These are phyloP conservation scores for Acorus calamus DNA, from an alignment of 106 monocot species.

Conservation along the genomic window DNA sequence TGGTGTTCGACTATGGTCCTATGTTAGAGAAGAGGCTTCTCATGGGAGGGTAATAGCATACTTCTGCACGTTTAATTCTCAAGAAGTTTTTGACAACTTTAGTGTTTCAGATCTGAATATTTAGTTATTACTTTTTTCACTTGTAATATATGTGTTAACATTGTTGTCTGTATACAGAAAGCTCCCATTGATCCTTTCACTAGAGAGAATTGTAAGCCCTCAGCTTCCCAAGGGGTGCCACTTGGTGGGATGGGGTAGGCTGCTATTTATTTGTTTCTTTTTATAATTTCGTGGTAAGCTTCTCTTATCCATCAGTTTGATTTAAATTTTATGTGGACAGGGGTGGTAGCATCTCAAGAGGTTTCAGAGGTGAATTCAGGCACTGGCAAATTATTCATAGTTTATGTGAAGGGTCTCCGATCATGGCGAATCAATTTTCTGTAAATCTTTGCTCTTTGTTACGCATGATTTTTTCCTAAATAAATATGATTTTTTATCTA, in stretches of 20 bases:
- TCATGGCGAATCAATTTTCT: constrained; percentile 98
- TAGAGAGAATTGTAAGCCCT: constrained; percentile 69
- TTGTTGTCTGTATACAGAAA: constrained; percentile 46
- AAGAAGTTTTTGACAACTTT: neutral
- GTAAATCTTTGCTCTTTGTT: constrained; percentile 29
- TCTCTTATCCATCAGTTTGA: neutral
- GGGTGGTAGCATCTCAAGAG: constrained; percentile 97
- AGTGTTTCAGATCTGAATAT: neutral
- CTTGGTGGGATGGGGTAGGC: constrained; percentile 98
- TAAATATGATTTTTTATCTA: too few relatives aligned
- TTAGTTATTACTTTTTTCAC: too few relatives aligned
- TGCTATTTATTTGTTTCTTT: neutral
- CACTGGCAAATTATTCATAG: constrained; percentile 96
- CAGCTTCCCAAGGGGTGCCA: constrained; percentile 97
- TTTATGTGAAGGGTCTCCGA: constrained; percentile 75
- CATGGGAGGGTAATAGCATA: constrained; percentile 73
- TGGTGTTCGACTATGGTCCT: constrained; percentile 97
- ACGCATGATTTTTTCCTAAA: too few relatives aligned
- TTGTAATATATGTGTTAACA: neutral
- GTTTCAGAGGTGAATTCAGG: constrained; percentile 96
- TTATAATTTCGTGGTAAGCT: neutral
- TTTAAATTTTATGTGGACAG: constrained; percentile 23
- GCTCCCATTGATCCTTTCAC: constrained; percentile 99
- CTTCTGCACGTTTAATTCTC: neutral
- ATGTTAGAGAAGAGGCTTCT: constrained; percentile 98